Percentiles rank a stretch among this genome's conserved stretches.
These are phyloP conservation scores for Scedosporium apiospermum DNA, from an alignment of 2,329 filamentous ascomycete species.

Conservation along the genomic window DNA sequence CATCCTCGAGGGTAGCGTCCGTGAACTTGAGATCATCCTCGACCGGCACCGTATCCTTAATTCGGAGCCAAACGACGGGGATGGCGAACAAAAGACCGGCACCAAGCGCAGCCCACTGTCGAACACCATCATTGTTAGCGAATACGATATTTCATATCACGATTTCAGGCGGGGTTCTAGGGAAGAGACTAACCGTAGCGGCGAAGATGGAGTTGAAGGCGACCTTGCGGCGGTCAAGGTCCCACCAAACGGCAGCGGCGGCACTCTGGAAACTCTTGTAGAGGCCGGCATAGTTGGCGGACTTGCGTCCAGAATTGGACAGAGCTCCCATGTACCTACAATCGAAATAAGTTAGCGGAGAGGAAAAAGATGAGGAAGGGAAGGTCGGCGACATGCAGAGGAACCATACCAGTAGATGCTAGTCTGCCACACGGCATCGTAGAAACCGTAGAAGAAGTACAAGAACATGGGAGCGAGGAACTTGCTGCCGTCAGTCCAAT, in stretches of 20 bases:
- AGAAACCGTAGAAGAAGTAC: slow-evolving; percentile 86
- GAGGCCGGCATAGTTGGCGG: slow-evolving; percentile 85
- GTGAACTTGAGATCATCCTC: slow-evolving; percentile 79
- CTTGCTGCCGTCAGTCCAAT: slow-evolving; percentile 53
- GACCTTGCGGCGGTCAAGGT: slow-evolving; percentile 52
- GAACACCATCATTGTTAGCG: slow-evolving; percentile 11
- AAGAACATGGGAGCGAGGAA: slow-evolving; percentile 78
- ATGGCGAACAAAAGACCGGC: slow-evolving; percentile 67
- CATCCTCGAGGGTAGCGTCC: slow-evolving; percentile 71
- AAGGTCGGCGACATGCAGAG: slow-evolving; percentile 13
- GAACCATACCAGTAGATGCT: slow-evolving; percentile 82
- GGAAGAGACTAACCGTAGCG: slow-evolving; percentile 27
- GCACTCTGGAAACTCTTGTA: slow-evolving; percentile 84
- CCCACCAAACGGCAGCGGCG: slow-evolving; percentile 67
- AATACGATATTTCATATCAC: background rate
- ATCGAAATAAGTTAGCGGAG: slow-evolving; percentile 28
- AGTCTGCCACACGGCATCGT: slow-evolving; percentile 85
- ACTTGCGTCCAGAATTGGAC: slow-evolving; percentile 84
- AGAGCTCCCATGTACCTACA: slow-evolving; percentile 81
- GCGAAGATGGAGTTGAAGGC: slow-evolving; percentile 66
- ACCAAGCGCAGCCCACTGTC: slow-evolving; percentile 60
- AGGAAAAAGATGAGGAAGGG: slow-evolving; percentile 14
- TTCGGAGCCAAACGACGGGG: slow-evolving; percentile 69
- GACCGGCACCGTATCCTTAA: slow-evolving; percentile 70
- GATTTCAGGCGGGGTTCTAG: background rate